Conservation (phyloP, 495 filamentous ascomycete species). For the Neurospora sp. region DNA sequence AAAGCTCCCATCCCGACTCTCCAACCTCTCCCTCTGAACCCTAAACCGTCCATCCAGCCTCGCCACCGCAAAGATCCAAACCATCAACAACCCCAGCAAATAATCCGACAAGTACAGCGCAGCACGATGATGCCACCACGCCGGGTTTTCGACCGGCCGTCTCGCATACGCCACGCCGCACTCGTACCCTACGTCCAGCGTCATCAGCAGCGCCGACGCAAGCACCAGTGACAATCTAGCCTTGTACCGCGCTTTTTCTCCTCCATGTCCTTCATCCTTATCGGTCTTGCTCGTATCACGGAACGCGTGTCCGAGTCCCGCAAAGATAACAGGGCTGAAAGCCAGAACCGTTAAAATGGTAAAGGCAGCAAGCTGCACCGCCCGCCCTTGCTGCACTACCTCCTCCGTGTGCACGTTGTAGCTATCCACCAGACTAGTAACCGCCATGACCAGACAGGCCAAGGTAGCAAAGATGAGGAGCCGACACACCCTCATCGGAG, state of each 20-base stretch:
- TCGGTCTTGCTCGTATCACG: neutral
- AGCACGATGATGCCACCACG: slow-evolving; percentile 5
- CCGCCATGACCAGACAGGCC: slow-evolving; percentile 52
- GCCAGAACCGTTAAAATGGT: slow-evolving; percentile 55
- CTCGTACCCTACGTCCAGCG: slow-evolving; percentile 6
- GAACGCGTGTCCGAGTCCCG: neutral
- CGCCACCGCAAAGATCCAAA: neutral
- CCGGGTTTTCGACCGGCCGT: neutral
- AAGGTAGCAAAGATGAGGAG: slow-evolving; percentile 48
- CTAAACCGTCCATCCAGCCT: neutral
- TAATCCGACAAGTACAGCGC: slow-evolving; percentile 8
- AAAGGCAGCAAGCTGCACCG: slow-evolving; percentile 51
- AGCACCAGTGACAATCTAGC: neutral
- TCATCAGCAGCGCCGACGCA: slow-evolving; percentile 2
- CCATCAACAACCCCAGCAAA: slow-evolving; percentile 5
- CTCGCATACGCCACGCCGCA: slow-evolving; percentile 2
- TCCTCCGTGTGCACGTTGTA: slow-evolving; percentile 44
- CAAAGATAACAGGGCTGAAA: slow-evolving; percentile 49
- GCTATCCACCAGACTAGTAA: slow-evolving; percentile 49
- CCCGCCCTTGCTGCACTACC: slow-evolving; percentile 27
- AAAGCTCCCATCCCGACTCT: neutral
- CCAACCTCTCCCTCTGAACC: neutral
- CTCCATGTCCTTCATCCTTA: neutral
- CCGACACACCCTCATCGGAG: slow-evolving; percentile 37
- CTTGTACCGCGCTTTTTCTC: neutral